These are phyloP conservation scores for Cercis canadensis DNA, from an alignment of 306 rosid species.

Conservation along the genomic window DNA sequence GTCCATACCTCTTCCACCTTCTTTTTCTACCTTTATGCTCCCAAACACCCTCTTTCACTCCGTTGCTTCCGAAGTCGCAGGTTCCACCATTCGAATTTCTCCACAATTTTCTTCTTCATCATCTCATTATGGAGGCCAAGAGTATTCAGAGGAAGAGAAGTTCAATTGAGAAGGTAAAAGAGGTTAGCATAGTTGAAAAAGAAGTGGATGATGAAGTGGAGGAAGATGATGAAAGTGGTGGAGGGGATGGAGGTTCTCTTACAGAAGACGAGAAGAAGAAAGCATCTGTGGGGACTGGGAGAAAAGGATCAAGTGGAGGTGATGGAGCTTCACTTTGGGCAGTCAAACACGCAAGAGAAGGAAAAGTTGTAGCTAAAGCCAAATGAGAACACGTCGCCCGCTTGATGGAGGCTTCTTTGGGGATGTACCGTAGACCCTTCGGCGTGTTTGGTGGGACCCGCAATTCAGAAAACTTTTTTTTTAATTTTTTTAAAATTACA, in stretches of 20 bases:
- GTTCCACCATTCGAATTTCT: slow-evolving; percentile 35
- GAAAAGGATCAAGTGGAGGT: slow-evolving; percentile 46
- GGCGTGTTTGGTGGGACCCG: no score
- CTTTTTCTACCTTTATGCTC: slow-evolving; percentile 41
- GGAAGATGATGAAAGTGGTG: slow-evolving; percentile 53
- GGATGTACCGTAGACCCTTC: no score
- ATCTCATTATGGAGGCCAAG: slow-evolving; percentile 59
- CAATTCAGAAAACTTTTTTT: no score
- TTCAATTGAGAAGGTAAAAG: slow-evolving; percentile 49
- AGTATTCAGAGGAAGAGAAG: slow-evolving; percentile 52
- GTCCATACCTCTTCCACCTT: slow-evolving; percentile 51
- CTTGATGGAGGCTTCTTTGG: no score
- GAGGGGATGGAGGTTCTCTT: slow-evolving; percentile 1
- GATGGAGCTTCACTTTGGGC: slow-evolving; percentile 51
- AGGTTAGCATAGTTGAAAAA: slow-evolving; percentile 45
- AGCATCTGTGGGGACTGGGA: slow-evolving; percentile 35
- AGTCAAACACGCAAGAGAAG: no score
- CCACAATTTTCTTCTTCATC: slow-evolving; percentile 5
- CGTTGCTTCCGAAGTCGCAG: slow-evolving; percentile 43
- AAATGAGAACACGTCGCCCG: no score
- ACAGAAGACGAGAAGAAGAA: slow-evolving; percentile 59
- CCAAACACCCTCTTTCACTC: slow-evolving; percentile 40
- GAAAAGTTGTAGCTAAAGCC: no score
- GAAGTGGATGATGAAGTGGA: slow-evolving; percentile 62
- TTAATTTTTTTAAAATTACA: no score